These are phyloP conservation scores for Stereum hirsutum DNA, from an alignment of 1,284 basidiomycete genomes.

Conservation along the genomic window DNA sequence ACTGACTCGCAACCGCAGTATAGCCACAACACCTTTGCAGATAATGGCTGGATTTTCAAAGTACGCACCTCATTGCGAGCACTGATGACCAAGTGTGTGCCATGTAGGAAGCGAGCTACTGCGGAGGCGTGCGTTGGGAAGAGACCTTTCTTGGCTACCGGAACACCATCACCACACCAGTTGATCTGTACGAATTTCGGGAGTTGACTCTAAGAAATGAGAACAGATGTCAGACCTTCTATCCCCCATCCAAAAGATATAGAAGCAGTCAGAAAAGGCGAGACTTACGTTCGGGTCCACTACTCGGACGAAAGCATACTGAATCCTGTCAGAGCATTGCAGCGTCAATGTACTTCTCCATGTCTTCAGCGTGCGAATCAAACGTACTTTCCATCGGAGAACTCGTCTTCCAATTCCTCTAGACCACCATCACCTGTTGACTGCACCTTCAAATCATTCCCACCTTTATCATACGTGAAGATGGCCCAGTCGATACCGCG, in stretches of 20 bases:
- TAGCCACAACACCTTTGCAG: background rate
- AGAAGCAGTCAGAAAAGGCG: constrained; percentile 1
- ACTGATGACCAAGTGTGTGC: constrained; percentile 85
- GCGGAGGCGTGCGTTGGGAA: constrained; percentile 85
- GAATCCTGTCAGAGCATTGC: constrained; percentile 50
- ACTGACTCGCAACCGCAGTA: constrained; percentile 4
- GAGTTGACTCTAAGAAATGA: constrained; percentile 67
- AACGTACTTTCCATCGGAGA: constrained; percentile 81
- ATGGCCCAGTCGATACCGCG: constrained; percentile 80
- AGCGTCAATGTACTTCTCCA: background rate
- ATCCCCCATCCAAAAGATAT: constrained; percentile 2
- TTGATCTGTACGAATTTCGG: constrained; percentile 89
- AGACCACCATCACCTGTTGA: constrained; percentile 78
- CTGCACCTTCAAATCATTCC: constrained; percentile 89
- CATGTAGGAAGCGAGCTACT: constrained; percentile 77
- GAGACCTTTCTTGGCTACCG: constrained; percentile 85
- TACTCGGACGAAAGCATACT: constrained; percentile 90
- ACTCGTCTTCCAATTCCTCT: constrained; percentile 90
- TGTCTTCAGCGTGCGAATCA: background rate
- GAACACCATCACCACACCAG: constrained; percentile 96
- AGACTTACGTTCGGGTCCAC: constrained; percentile 74
- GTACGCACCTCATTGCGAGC: constrained; percentile 78
- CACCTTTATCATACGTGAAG: constrained; percentile 79
- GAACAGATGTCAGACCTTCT: background rate
- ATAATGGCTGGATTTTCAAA: background rate